Conservation (phyloP, 1,139 yeast genomes). For the Diutina scorzettiae region DNA sequence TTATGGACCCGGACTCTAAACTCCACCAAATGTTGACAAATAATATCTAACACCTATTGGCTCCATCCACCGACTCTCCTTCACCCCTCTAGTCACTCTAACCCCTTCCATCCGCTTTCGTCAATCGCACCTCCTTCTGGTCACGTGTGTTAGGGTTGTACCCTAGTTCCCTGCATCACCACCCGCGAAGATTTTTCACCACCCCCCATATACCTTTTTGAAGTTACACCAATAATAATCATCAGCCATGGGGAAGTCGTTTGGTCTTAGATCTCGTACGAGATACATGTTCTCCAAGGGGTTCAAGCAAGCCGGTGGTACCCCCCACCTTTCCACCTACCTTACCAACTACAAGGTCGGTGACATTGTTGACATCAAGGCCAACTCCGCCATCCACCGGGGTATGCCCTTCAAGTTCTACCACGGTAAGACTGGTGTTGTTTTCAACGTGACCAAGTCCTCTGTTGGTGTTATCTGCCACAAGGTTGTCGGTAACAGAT, state of each 20-base stretch:
- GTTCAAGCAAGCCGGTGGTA: constrained; percentile 95
- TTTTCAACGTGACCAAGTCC: constrained; percentile 96
- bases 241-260: constrained; percentile 6
- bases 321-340: constrained; percentile 83
- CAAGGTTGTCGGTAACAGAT: constrained; percentile 99
- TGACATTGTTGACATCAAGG: constrained; percentile 98
- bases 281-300: constrained; percentile 99
- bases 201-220: background rate
- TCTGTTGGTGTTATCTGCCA: constrained; percentile 96
- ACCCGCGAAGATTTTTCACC: background rate
- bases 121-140: too few relatives aligned
- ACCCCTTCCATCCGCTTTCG: too few relatives aligned
- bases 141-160: too few relatives aligned
- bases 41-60: too few relatives aligned
- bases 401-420: constrained; percentile 99
- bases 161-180: too few relatives aligned
- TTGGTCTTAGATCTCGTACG: constrained; percentile 78
- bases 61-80: too few relatives aligned
- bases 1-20: too few relatives aligned
- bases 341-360: constrained; percentile 97
- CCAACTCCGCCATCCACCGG: constrained; percentile 98
- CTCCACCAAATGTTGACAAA: too few relatives aligned
- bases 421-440: constrained; percentile 99
- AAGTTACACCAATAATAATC: constrained; percentile 1
- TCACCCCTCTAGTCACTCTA: too few relatives aligned